phyloP scores from a whole-genome alignment of 306 rosid species.

The Inga laurina region DNA sequence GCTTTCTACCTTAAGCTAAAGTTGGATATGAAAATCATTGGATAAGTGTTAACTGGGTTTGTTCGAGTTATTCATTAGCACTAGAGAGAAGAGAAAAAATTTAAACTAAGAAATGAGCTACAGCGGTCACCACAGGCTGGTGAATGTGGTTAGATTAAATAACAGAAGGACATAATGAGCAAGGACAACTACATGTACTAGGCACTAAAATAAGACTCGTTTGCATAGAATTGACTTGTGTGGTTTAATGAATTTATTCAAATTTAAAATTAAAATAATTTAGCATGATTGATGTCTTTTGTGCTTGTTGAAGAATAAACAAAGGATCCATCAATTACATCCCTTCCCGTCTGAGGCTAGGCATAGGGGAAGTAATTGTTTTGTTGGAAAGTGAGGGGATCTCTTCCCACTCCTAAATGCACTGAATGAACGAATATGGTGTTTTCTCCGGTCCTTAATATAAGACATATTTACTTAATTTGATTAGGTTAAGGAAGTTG shows the following conservation, averaged over 20 bases:
- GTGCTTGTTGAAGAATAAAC: not conserved
- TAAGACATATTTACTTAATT: too few species aligned
- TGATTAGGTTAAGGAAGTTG: too few species aligned
- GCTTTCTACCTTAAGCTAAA: conserved; percentile 2
- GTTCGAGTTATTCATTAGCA: conserved; percentile 11
- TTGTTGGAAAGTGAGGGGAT: not conserved
- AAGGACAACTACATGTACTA: not conserved
- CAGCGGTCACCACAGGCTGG: not conserved
- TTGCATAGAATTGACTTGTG: not conserved
- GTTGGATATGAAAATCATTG: conserved; percentile 21
- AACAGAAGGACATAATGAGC: not conserved
- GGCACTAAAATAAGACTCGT: not conserved
- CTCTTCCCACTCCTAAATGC: not conserved
- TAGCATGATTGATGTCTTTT: not conserved
- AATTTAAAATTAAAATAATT: not conserved
- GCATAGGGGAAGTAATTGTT: not conserved
- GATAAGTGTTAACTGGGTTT: not conserved
- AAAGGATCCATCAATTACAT: not conserved
- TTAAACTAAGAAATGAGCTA: not conserved
- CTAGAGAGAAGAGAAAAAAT: not conserved
- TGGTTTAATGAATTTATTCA: not conserved
- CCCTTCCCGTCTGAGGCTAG: not conserved
- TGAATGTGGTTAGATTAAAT: not conserved
- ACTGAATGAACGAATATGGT: not conserved
- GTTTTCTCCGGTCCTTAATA: too few species aligned